These are phyloP conservation scores for Mycena crocata DNA, from an alignment of 768 basidiomycete species.

Conservation along the genomic window DNA sequence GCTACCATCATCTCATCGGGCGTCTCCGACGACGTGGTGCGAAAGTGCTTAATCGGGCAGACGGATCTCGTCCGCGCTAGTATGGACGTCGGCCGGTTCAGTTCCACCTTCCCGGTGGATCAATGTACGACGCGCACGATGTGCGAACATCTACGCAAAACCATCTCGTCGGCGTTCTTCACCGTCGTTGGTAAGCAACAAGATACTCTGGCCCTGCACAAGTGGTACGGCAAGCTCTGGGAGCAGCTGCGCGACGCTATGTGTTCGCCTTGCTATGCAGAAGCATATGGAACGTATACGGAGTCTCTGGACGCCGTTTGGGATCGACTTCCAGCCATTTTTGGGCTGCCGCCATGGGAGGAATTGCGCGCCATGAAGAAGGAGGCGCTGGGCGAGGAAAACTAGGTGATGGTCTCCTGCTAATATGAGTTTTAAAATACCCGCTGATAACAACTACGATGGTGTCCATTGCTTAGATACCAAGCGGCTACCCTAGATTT, in stretches of 20 bases:
- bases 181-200: background rate
- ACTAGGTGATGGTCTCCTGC: no score
- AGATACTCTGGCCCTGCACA: background rate
- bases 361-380: slow-evolving; percentile 1
- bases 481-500: no score
- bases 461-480: no score
- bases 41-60: background rate
- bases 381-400: background rate
- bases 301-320: background rate
- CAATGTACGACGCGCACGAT: no score
- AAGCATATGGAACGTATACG: background rate
- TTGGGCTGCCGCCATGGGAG: background rate
- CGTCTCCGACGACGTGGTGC: background rate
- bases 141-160: background rate
- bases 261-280: background rate
- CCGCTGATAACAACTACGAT: no score
- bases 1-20: background rate
- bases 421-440: no score
- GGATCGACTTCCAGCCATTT: background rate
- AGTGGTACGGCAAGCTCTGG: background rate
- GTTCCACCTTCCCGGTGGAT: background rate
- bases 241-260: background rate
- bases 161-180: no score
- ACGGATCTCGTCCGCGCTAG: background rate
- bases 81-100: background rate